Evolutionary conservation across 345 rosid genomes (phyloP), one percentile per base, ranked within the genome.

Genomic region (Psidium friedrichsthalianum): DNA sequence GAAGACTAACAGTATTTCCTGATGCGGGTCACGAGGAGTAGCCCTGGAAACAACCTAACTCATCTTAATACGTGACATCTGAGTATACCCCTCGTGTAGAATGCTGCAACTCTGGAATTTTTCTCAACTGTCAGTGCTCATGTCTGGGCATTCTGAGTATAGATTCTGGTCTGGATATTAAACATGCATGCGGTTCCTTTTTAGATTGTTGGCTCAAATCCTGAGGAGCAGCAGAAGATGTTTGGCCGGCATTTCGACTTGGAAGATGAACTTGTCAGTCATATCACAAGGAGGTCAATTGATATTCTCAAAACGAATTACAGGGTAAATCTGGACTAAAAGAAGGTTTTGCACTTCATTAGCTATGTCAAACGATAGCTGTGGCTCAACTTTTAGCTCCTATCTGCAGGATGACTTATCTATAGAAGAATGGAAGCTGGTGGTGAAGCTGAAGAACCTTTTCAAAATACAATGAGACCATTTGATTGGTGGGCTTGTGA

Each of bases 201-300:
- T 82, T 90, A 97, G 99, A 95, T 97, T 42, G 89, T 91, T 82
- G 96, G 93, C 81, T 86, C 91, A 57, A 96, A 92, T 87, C 80
- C 95, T 1, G 98, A 97, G 88, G 98, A 95, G 89, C 95, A 93
- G 84, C 99, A 97, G 83, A 97, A 95, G 88, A 95, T 94, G 98
- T 92, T 76, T 89, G 98, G 98, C 51, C 93, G 98, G 89, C 98
- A 97, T 85, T 97, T 96, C 89, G 98, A 97, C 78, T 53, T 88
- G 83, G 96, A 94, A 11, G 98, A 97, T 88, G 94, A 95, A 89
- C 98, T 96, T 76, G 98, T 96, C 83, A 96, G 99, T 87, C 98
- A 90, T 87, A 92, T 97, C 87, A 89, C 99, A 44, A 92, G 99
- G 89, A 93, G 82, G 52, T 95, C 98, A 20, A 95, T 96, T 51